Evolutionary conservation across 1,284 basidiomycete species (phyloP).

Genomic region (Sanghuangporus sanghuang): DNA sequence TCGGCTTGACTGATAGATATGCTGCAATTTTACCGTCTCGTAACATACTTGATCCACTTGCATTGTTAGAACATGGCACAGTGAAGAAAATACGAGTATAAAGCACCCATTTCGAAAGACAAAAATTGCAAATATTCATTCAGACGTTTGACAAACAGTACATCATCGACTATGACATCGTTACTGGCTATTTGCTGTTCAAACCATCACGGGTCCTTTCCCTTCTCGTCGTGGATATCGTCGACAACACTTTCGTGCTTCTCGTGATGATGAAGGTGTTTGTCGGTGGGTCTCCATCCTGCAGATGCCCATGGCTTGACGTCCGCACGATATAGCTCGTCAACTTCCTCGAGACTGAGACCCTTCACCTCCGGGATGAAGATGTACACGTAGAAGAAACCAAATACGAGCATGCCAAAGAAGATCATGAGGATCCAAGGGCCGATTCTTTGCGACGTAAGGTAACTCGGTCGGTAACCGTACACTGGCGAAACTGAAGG

Average conservation of each 20-base stretch:
- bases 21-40: too few relatives aligned
- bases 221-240: conserved; percentile 13
- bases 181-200: background rate
- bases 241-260: conserved; percentile 20
- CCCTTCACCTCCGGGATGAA: conserved; percentile 77
- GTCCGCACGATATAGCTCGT: conserved; percentile 65
- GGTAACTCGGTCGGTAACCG: background rate
- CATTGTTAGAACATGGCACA: too few relatives aligned
- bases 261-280: conserved; percentile 21
- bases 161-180: background rate
- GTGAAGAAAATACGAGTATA: too few relatives aligned
- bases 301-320: conserved; percentile 63
- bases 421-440: conserved; percentile 73
- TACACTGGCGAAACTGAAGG: background rate
- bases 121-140: too few relatives aligned
- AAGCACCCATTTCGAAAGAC: too few relatives aligned
- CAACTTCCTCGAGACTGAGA: conserved; percentile 72
- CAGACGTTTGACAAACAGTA: background rate
- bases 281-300: conserved; percentile 45
- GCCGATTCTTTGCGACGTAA: conserved; percentile 43
- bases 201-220: background rate
- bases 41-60: too few relatives aligned
- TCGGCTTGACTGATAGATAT: background rate
- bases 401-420: conserved; percentile 71
- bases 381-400: conserved; percentile 61